These are phyloP conservation scores for Candida michaelii DNA, from an alignment of 805 yeast genomes.

Conservation along the genomic window DNA sequence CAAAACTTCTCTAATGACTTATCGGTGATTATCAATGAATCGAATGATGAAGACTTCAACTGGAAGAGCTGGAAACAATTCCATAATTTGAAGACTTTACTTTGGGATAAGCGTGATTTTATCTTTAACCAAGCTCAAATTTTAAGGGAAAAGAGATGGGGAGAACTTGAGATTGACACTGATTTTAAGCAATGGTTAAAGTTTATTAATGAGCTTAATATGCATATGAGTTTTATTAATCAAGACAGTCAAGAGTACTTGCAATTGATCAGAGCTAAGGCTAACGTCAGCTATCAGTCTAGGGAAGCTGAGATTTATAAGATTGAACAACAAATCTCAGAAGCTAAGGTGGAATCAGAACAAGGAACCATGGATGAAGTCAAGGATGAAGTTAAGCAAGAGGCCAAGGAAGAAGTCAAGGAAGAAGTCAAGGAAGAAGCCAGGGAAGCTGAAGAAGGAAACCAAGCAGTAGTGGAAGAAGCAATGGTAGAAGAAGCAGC, in stretches of 20 bases:
- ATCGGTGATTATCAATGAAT: constrained; percentile 26
- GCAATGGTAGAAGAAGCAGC: not conserved
- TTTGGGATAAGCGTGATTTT: constrained; percentile 55
- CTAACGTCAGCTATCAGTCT: constrained; percentile 43
- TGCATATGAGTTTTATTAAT: constrained; percentile 48
- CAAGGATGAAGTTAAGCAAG: constrained; percentile 19
- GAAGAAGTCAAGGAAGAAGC: no score
- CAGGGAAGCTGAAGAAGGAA: constrained; percentile 1
- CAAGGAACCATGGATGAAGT: not conserved
- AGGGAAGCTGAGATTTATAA: constrained; percentile 27
- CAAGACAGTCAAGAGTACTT: constrained; percentile 65
- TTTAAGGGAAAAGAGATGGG: constrained; percentile 17
- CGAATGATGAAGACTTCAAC: constrained; percentile 19
- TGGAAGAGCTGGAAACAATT: constrained; percentile 64
- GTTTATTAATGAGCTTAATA: constrained; percentile 39
- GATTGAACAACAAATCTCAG: constrained; percentile 3
- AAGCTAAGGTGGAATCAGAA: not conserved
- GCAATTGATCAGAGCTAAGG: constrained; percentile 40
- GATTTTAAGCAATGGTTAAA: constrained; percentile 38
- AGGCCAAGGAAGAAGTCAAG: constrained; percentile 35
- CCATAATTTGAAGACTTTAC: constrained; percentile 52
- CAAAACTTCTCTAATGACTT: constrained; percentile 63
- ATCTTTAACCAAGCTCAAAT: constrained; percentile 33
- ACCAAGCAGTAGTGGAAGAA: not conserved
- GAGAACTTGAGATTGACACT: constrained; percentile 24